Base-by-base conservation (phyloP, 176 grass and related monocot genomes). In the Metroxylon sagu region DNA sequence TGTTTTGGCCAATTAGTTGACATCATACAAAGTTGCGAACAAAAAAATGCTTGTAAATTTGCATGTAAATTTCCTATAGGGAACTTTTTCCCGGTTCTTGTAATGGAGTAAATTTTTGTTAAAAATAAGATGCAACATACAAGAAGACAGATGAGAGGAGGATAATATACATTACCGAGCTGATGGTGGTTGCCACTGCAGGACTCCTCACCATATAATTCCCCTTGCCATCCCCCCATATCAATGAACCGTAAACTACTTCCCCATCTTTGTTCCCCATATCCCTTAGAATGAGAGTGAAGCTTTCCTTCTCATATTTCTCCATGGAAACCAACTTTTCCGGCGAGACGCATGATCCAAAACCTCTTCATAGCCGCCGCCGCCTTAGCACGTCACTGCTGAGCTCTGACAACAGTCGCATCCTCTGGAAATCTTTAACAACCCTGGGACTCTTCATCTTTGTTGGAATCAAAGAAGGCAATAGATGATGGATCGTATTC, bases 191-290 rank as follows among this genome's bases (percentile, higher is more conserved):
- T 15, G 49, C 88, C 0, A 96, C 78, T 18, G 90, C 85, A 1
- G 92, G 80, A 50, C 86, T 96, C 55, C 86, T 85, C 16, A 90
- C 92, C 16, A 63, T 25, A 71, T 96, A 81, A 49, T 88, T 90
- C 16, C 83, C 80, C 43, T 69, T 59, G 26, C 73, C 72, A 64
- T 90, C 23, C 87, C 87, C 61, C 92, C 92, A 96, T 35, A 60
- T 88, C 75, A 96, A 53, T 23, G 92, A 85, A 3, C 80, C 92
- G 53, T 90, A 74, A 26, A 74, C 17, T 61, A 85, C 75, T 19
- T 72, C 58, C 3, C 62, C n/a, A 71, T 50, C 62, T 51, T 71
- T 77, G 19, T 65, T 76, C 31, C 39, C 74, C 71, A 79, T 56
- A 26, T 72, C 81, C 78, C 29, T 78, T 60, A 96, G 50, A 43